Evolutionary conservation across 2,329 filamentous ascomycete species (phyloP).

Genomic region (Orbilia quercus): DNA sequence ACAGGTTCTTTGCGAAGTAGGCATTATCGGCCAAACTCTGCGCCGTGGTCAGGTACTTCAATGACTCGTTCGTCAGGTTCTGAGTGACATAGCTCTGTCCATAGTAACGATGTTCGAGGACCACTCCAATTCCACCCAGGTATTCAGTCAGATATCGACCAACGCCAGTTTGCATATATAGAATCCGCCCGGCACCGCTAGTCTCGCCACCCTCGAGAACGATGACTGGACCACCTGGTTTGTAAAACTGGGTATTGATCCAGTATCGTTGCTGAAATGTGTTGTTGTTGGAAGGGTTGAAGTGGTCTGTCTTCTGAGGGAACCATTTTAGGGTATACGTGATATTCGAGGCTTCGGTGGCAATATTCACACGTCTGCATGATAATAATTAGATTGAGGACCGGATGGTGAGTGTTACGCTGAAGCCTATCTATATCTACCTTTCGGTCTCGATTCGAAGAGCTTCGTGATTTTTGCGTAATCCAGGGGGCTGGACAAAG

Average conservation of each 20-base stretch:
- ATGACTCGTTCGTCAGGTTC: constrained; percentile 74
- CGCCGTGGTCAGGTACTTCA: constrained; percentile 85
- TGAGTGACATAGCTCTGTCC: constrained; percentile 77
- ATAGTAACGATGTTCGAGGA: constrained; percentile 90
- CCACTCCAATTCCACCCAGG: constrained; percentile 78
- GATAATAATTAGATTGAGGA: not conserved
- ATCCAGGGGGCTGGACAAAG: constrained; percentile 37
- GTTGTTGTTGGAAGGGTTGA: constrained; percentile 76
- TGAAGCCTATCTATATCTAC: constrained; percentile 5
- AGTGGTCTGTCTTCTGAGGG: constrained; percentile 46
- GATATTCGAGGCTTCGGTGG: constrained; percentile 19
- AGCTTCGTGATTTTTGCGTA: constrained; percentile 28
- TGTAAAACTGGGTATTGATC: constrained; percentile 82
- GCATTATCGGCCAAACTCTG: constrained; percentile 83
- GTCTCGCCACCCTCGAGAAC: constrained; percentile 80
- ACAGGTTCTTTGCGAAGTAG: constrained; percentile 79
- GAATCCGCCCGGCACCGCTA: constrained; percentile 71
- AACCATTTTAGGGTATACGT: constrained; percentile 47
- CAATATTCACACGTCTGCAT: constrained; percentile 21
- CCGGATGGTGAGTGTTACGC: not conserved
- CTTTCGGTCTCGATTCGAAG: constrained; percentile 13
- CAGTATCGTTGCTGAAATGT: constrained; percentile 81
- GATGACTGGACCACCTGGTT: constrained; percentile 81
- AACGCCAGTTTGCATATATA: constrained; percentile 81
- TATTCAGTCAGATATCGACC: constrained; percentile 76